Percentiles rank a stretch among this genome's conserved stretches.
phyloP scores from a whole-genome alignment of 495 filamentous ascomycete species.

The Chaetomium fimeti region DNA sequence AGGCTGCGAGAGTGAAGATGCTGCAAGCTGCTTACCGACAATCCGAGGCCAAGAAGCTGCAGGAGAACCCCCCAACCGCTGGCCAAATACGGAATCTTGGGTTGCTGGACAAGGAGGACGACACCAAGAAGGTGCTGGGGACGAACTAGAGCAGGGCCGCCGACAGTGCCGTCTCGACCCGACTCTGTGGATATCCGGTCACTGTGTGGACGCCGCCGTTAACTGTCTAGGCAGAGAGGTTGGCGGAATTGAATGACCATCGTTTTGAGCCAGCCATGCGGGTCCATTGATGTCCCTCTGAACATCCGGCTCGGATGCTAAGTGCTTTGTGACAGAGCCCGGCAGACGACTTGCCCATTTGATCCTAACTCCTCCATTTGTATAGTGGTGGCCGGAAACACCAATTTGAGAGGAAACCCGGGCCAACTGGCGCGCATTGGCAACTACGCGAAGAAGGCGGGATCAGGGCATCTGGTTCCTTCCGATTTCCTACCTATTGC shows the following conservation, averaged over 20 bases:
- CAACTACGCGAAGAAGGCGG: background rate
- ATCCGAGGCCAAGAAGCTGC: constrained; percentile 68
- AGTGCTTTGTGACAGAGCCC: background rate
- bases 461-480: background rate
- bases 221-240: background rate
- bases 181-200: constrained; percentile 26
- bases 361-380: background rate
- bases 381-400: background rate
- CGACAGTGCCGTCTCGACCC: background rate
- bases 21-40: constrained; percentile 88
- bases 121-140: constrained; percentile 63
- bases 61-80: constrained; percentile 69
- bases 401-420: background rate
- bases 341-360: background rate
- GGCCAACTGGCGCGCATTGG: background rate
- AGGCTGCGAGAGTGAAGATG: constrained; percentile 74
- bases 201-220: background rate
- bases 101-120: constrained; percentile 75
- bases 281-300: background rate
- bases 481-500: background rate
- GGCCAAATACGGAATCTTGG: constrained; percentile 83
- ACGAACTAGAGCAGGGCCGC: constrained; percentile 29
- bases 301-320: no score
- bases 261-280: background rate
- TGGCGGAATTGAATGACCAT: background rate